Conservation (phyloP, 208 protist species). For the Hexamita inflata region DNA sequence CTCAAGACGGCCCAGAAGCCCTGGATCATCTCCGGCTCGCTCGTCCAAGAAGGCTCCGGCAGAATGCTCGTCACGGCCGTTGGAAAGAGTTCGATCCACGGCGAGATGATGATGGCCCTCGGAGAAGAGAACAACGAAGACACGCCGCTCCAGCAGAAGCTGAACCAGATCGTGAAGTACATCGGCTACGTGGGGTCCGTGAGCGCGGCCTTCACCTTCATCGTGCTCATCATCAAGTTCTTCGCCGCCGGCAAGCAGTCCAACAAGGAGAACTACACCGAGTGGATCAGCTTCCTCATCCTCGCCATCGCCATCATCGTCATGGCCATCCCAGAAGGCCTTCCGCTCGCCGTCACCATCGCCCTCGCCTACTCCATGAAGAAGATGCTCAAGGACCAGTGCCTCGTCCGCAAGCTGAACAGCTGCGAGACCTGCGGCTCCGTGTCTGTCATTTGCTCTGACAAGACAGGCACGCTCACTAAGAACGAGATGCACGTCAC, state of each 20-base stretch:
- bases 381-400: slow-evolving; percentile 90
- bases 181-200: slow-evolving; percentile 65
- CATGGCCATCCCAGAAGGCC: slow-evolving; percentile 80
- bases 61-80: slow-evolving; percentile 58
- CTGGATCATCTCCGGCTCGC: slow-evolving; percentile 63
- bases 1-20: slow-evolving; percentile 57
- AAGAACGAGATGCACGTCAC: slow-evolving; percentile 86
- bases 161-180: slow-evolving; percentile 57
- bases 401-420: slow-evolving; percentile 77
- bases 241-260: background rate
- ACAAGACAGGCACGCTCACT: slow-evolving; percentile 93
- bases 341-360: slow-evolving; percentile 86
- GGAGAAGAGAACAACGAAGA: slow-evolving; percentile 51
- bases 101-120: slow-evolving; percentile 48
- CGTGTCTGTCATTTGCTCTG: slow-evolving; percentile 68
- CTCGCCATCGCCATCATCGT: slow-evolving; percentile 78
- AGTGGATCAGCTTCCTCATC: slow-evolving; percentile 62
- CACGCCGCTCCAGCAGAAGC: slow-evolving; percentile 70
- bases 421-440: slow-evolving; percentile 85
- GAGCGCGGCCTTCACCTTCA: slow-evolving; percentile 59
- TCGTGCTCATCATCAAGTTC: slow-evolving; percentile 37
- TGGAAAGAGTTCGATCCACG: slow-evolving; percentile 65
- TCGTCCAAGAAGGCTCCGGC: slow-evolving; percentile 50
- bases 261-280: no score
- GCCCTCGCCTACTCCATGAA: slow-evolving; percentile 81